These are phyloP conservation scores for Phytopythium vexans DNA, from an alignment of 352 stramenopile species.

Conservation along the genomic window DNA sequence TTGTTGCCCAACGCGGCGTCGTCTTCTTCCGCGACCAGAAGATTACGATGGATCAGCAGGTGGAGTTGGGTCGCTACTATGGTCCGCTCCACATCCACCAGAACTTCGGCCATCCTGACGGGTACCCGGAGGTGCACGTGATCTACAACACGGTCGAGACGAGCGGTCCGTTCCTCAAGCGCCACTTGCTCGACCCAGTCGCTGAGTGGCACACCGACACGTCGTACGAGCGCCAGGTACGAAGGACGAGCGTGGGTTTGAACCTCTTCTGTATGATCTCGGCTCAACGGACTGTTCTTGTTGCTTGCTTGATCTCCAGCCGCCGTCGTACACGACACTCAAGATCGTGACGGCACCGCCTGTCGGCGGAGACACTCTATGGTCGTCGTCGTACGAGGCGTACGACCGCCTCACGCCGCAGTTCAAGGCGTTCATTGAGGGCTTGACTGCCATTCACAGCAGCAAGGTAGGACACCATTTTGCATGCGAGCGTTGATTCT, in stretches of 20 bases:
- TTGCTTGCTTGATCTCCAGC: conserved; percentile 1
- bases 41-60: conserved; percentile 14
- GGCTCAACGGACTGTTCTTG: not conserved
- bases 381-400: conserved; percentile 34
- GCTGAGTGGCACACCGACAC: conserved; percentile 27
- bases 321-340: conserved; percentile 31
- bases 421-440: conserved; percentile 17
- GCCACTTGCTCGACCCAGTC: conserved; percentile 4
- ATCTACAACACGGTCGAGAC: conserved; percentile 14
- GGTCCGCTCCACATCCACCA: conserved; percentile 29
- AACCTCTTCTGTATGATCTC: not conserved
- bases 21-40: conserved; percentile 20
- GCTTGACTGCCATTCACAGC: conserved; percentile 23
- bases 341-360: conserved; percentile 24
- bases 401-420: conserved; percentile 22
- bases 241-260: not conserved
- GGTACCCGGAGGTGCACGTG: conserved; percentile 18
- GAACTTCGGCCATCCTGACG: conserved; percentile 17
- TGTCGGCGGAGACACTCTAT: conserved; percentile 36
- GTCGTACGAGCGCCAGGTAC: conserved; percentile 22
- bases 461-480: conserved; percentile 10
- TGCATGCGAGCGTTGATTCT: not conserved
- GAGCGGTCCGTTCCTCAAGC: conserved; percentile 7
- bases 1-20: conserved; percentile 11
- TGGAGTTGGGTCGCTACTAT: conserved; percentile 22